Evolutionary conservation across 148 eudicot genomes (phyloP).

Genomic region (Rhododendron ovatum): DNA sequence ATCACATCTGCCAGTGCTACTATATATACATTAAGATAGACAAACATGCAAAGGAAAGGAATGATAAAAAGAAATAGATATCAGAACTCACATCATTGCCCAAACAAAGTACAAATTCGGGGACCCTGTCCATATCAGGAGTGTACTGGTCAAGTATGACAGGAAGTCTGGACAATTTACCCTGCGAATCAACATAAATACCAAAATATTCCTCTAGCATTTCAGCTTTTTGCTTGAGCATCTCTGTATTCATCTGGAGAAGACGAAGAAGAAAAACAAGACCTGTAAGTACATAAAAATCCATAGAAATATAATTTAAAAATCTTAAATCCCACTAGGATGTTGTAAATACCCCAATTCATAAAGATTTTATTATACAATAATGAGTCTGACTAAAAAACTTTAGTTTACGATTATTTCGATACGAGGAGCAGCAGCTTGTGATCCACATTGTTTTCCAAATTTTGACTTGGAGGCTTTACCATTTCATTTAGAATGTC

Average conservation of each 20-base stretch:
- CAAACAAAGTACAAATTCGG: constrained; percentile 79
- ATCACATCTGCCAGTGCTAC: background rate
- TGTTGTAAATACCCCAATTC: background rate
- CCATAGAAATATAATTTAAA: background rate
- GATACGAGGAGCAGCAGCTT: background rate
- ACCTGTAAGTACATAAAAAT: background rate
- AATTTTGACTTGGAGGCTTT: background rate
- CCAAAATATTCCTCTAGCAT: constrained; percentile 88
- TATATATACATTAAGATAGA: background rate
- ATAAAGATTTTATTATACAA: background rate
- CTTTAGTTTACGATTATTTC: background rate
- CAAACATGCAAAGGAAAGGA: constrained; percentile 3
- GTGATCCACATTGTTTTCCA: background rate
- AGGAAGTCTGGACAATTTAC: constrained; percentile 84
- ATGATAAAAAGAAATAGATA: background rate
- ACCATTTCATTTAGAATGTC: background rate
- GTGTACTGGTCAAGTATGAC: constrained; percentile 93
- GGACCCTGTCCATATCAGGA: constrained; percentile 95
- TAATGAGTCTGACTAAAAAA: background rate
- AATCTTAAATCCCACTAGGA: background rate
- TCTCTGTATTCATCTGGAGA: constrained; percentile 65
- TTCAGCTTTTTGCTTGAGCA: constrained; percentile 71
- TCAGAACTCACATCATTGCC: constrained; percentile 80
- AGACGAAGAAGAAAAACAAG: background rate
- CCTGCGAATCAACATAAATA: constrained; percentile 62